Percentiles rank a stretch among this genome's conserved stretches.
Conservation (phyloP, 164 flowering plant genomes). For the Nymphaea thermarum region DNA sequence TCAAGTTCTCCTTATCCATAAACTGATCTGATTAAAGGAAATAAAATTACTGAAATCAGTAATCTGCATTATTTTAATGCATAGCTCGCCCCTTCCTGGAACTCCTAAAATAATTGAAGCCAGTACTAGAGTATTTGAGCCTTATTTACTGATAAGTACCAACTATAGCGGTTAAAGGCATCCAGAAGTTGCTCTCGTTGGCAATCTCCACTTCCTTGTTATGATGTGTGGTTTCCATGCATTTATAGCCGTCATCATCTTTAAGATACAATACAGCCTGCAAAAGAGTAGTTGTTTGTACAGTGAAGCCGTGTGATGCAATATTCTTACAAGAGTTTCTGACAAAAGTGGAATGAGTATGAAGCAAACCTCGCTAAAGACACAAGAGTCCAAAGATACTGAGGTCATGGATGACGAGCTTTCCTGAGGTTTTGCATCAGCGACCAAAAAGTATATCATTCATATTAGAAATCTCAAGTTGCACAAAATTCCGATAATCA, state of each 20-base stretch:
- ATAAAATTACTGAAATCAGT: neutral
- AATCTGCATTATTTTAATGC: no score
- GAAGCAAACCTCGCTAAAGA: neutral
- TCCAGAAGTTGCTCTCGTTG: neutral
- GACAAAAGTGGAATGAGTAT: neutral
- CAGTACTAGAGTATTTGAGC: neutral
- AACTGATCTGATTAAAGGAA: slow-evolving; percentile 12
- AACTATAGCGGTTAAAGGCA: slow-evolving; percentile 8
- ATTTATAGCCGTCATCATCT: slow-evolving; percentile 8
- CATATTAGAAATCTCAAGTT: neutral
- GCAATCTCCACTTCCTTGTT: neutral
- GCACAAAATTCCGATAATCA: neutral
- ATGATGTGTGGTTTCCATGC: slow-evolving; percentile 2
- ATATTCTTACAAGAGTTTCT: neutral
- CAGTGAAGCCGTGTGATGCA: slow-evolving; percentile 1
- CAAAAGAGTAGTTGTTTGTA: slow-evolving; percentile 1
- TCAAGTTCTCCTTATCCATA: slow-evolving; percentile 11
- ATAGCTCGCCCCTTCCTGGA: no score
- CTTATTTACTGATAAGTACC: slow-evolving; percentile 12
- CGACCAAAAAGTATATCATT: neutral
- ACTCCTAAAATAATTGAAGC: neutral
- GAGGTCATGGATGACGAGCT: neutral
- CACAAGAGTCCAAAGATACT: neutral
- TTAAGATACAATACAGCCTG: slow-evolving; percentile 13
- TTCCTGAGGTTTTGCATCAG: neutral